These are phyloP conservation scores for Kappamyces sp. DNA, from an alignment of 192 early-diverging fungal species.

Conservation along the genomic window DNA sequence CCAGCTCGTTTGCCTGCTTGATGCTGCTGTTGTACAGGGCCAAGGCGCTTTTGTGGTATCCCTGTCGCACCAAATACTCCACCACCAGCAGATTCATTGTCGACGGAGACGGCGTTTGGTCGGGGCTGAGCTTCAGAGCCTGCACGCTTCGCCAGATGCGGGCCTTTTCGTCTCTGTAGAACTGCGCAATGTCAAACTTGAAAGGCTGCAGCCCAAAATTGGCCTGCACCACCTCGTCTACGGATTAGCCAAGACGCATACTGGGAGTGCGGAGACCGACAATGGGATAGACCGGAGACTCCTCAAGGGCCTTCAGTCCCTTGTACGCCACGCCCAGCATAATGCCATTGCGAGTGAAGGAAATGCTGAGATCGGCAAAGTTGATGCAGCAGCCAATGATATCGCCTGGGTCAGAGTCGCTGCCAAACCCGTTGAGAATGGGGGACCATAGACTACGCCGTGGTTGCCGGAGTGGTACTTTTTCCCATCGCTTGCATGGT, in stretches of 20 bases:
- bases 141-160: conserved; percentile 22
- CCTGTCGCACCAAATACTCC: conserved; percentile 77
- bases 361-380: conserved; percentile 64
- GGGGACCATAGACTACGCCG: conserved; percentile 79
- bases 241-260: too few relatives aligned
- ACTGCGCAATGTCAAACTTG: conserved; percentile 65
- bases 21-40: conserved; percentile 38
- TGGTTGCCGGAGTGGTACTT: conserved; percentile 67
- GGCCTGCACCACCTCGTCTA: conserved; percentile 63
- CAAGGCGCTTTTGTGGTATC: conserved; percentile 70
- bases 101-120: conserved; percentile 9
- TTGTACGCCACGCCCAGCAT: conserved; percentile 46
- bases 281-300: conserved; percentile 53
- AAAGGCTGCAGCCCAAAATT: conserved; percentile 75
- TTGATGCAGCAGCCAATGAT: conserved; percentile 90
- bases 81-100: conserved; percentile 61
- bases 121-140: conserved; percentile 21
- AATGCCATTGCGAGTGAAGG: conserved; percentile 91
- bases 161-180: conserved; percentile 36
- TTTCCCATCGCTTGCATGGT: conserved; percentile 95
- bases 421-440: conserved; percentile 80
- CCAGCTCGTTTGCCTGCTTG: background rate
- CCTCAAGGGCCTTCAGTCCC: conserved; percentile 35
- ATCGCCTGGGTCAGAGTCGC: too few relatives aligned
- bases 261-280: conserved; percentile 70